Evolutionary conservation across 805 yeast genomes (phyloP).

Genomic region (Lipomyces sp.): DNA sequence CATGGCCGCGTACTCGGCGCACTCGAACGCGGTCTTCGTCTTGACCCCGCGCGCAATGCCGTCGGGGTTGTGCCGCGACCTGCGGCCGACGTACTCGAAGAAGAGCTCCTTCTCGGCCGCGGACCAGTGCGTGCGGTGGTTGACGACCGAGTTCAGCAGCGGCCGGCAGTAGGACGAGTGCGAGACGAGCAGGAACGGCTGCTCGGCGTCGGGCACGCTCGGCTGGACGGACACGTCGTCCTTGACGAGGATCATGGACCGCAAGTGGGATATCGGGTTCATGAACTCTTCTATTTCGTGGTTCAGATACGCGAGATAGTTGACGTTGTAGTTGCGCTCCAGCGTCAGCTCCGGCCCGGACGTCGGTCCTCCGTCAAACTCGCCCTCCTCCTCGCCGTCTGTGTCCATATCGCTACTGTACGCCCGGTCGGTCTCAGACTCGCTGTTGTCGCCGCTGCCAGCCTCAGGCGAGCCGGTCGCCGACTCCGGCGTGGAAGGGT

Average conservation of each 20-base stretch:
- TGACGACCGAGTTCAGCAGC: conserved; percentile 6
- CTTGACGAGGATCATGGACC: too few species aligned
- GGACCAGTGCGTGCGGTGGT: conserved; percentile 17
- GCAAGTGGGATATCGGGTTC: conserved; percentile 7
- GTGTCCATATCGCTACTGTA: neutral
- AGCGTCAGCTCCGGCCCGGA: neutral
- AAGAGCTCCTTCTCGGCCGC: conserved; percentile 23
- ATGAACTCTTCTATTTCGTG: conserved; percentile 18
- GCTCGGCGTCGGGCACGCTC: neutral
- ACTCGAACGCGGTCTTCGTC: conserved; percentile 20
- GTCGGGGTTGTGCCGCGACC: conserved; percentile 23
- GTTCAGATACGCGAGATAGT: conserved; percentile 16
- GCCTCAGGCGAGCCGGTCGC: too few species aligned
- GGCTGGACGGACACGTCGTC: neutral
- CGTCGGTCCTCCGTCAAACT: neutral
- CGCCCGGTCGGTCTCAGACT: neutral
- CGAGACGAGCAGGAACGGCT: neutral
- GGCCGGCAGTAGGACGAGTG: neutral
- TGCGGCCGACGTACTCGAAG: conserved; percentile 15
- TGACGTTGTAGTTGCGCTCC: conserved; percentile 4
- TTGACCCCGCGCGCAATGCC: conserved; percentile 18
- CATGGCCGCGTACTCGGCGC: conserved; percentile 17
- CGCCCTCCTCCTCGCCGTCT: neutral
- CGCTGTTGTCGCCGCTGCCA: too few species aligned
- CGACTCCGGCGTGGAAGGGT: too few species aligned